phyloP scores from a whole-genome alignment of 1,284 basidiomycete species.

The Anthracocystis panici-leucophaei region DNA sequence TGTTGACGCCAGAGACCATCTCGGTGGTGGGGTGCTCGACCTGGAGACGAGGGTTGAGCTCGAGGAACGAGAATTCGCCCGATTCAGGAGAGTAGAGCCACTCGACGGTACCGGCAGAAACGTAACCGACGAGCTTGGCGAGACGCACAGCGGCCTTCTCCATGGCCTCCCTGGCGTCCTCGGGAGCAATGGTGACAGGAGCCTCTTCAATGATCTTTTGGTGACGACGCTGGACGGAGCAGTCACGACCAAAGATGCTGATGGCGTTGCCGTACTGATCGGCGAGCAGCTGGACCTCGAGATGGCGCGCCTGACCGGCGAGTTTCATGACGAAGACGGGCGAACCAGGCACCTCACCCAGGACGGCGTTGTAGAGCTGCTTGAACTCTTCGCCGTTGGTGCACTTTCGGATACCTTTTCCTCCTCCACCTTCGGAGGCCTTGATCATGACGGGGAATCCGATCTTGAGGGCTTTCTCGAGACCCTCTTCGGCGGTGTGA shows the following conservation, averaged over 20 bases:
- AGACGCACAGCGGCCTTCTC: slow-evolving; percentile 97
- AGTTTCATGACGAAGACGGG: slow-evolving; percentile 99
- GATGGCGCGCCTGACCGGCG: slow-evolving; percentile 93
- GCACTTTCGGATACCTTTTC: slow-evolving; percentile 79
- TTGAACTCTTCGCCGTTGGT: slow-evolving; percentile 81
- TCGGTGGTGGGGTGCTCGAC: slow-evolving; percentile 97
- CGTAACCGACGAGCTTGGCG: slow-evolving; percentile 98
- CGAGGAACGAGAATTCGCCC: slow-evolving; percentile 95
- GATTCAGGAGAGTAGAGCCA: slow-evolving; percentile 95
- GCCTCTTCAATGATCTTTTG: slow-evolving; percentile 99
- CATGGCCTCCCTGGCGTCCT: slow-evolving; percentile 87
- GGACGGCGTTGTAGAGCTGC: slow-evolving; percentile 91
- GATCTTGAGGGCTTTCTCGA: slow-evolving; percentile 85
- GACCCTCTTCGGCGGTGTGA: slow-evolving; percentile 86
- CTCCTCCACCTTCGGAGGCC: slow-evolving; percentile 98
- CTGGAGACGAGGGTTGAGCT: slow-evolving; percentile 99
- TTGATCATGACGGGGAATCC: slow-evolving; percentile 99
- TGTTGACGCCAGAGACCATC: slow-evolving; percentile 98
- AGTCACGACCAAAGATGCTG: slow-evolving; percentile 98
- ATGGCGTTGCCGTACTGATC: slow-evolving; percentile 99
- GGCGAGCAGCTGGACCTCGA: slow-evolving; percentile 97
- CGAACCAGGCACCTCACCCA: slow-evolving; percentile 94
- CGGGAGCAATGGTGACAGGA: slow-evolving; percentile 90
- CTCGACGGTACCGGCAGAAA: slow-evolving; percentile 98
- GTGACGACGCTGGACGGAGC: slow-evolving; percentile 98